Evolutionary conservation across 108 stramenopile genomes (phyloP), one percentile per base, ranked within the genome.

Genomic region (Nitzschia sp.): DNA sequence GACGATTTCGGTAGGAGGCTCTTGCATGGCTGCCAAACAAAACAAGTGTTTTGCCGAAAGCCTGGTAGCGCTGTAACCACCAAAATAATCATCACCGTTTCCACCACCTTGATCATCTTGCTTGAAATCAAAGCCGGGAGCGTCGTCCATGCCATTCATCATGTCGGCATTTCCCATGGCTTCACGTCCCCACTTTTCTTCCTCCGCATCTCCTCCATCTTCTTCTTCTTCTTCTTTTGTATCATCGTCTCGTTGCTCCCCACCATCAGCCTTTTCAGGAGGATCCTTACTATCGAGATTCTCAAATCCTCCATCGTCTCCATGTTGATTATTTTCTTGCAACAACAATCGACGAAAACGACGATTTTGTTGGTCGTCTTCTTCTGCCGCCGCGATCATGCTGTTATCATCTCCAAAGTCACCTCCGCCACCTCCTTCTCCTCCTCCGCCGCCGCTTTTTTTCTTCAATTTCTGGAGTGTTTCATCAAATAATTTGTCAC

Each of bases 1-100:
- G 8, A 46, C 52, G 13, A 71, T 41, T 22, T 48, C 58, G 19
- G 73, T 73, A 2, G 81, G 72, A 0, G 82, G 71, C 19, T 76
- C 63, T 60, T 76, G 61, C 17, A 79, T 69, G 21, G 85, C 87
- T 19, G 86, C 89, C 45, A 91, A 61, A 72, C 89, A 91, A 66
- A 91, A 86, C 22, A 91, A 47, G 62, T 91, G 86, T 53, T 66
- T 73, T 0, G 74, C 89, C 1, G 73, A 79, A 13, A 88, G 55
- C 26, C 33, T 61, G 23, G 41, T 31, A n/a, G n/a, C n/a, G n/a
- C n/a, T n/a, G 32, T 41, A 61, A 19, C 21, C 45, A 17, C 74
- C 31, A 45, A 54, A 76, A 29, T 70, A 65, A 58, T 72, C 77
- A 9, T 17, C 59, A 32, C 47, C 32, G 2, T 33, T 50, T 52